Evolutionary conservation across 495 filamentous ascomycete species (phyloP).

Genomic region (Podospora anserina): DNA sequence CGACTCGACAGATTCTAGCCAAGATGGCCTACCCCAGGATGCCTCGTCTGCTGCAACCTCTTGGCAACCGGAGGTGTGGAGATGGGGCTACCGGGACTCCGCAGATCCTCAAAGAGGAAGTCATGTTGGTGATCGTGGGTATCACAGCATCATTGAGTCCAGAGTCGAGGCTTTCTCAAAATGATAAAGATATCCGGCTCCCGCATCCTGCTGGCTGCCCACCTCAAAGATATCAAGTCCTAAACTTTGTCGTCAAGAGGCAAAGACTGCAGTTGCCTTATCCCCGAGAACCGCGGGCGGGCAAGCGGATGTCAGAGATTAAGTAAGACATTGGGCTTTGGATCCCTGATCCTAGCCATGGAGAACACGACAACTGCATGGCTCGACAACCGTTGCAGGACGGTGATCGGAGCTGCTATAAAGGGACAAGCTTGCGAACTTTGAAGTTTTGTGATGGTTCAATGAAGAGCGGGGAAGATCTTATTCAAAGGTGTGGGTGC

Average conservation of each 20-base stretch:
- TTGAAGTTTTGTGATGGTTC: not conserved
- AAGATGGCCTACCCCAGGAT: slow-evolving; percentile 18
- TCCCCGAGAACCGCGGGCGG: not conserved
- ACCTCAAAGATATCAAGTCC: too few species aligned
- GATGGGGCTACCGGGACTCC: not conserved
- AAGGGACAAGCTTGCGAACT: not conserved
- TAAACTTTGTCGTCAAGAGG: not conserved
- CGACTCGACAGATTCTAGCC: slow-evolving; percentile 16
- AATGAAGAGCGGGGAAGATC: not conserved
- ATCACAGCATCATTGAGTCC: not conserved
- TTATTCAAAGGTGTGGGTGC: not conserved
- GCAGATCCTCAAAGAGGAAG: not conserved
- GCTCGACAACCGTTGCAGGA: not conserved
- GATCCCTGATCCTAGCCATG: not conserved
- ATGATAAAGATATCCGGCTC: too few species aligned
- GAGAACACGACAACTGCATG: not conserved
- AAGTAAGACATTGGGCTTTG: not conserved
- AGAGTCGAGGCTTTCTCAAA: not conserved
- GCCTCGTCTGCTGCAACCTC: slow-evolving; percentile 12
- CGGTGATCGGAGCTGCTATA: not conserved
- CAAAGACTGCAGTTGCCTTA: not conserved
- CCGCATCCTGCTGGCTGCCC: too few species aligned
- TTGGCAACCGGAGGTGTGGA: slow-evolving; percentile 14
- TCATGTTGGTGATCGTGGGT: not conserved
- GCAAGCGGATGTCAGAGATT: not conserved